These are phyloP conservation scores for Backusella sp. DNA, from an alignment of 192 early-diverging fungal species.

Conservation along the genomic window DNA sequence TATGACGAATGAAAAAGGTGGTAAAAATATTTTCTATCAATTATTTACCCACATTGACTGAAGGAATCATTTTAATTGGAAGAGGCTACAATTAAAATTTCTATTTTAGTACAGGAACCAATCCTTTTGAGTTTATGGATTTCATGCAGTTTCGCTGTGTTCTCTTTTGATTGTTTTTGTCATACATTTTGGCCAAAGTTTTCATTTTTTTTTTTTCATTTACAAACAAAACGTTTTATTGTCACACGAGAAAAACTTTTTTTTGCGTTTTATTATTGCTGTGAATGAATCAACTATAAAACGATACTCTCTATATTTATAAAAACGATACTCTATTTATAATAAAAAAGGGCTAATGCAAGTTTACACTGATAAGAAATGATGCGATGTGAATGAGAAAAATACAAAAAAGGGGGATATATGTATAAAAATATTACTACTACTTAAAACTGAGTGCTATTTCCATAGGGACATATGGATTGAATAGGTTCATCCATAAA, in stretches of 20 bases:
- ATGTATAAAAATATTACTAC: neutral
- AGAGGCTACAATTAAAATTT: neutral
- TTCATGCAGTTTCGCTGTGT: neutral
- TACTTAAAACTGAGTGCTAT: neutral
- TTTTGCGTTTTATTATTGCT: neutral
- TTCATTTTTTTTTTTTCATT: no score
- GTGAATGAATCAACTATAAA: neutral
- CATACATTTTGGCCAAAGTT: no score
- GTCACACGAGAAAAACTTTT: neutral
- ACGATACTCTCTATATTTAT: neutral
- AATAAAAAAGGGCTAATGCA: neutral
- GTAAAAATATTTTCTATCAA: neutral
- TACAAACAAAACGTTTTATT: neutral
- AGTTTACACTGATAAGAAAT: neutral
- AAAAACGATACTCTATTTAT: neutral
- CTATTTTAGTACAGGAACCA: neutral
- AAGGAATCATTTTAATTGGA: neutral
- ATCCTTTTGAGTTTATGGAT: neutral
- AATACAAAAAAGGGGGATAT: neutral
- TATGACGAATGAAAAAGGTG: neutral
- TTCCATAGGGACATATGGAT: conserved; percentile 20
- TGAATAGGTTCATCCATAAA: conserved; percentile 3
- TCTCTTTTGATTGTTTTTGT: neutral
- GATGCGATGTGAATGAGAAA: neutral
- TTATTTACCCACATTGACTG: neutral